Percentiles rank a stretch among this genome's conserved stretches.
Evolutionary conservation across 495 filamentous ascomycete genomes (phyloP).

Genomic region (Tuber umbilicatum): DNA sequence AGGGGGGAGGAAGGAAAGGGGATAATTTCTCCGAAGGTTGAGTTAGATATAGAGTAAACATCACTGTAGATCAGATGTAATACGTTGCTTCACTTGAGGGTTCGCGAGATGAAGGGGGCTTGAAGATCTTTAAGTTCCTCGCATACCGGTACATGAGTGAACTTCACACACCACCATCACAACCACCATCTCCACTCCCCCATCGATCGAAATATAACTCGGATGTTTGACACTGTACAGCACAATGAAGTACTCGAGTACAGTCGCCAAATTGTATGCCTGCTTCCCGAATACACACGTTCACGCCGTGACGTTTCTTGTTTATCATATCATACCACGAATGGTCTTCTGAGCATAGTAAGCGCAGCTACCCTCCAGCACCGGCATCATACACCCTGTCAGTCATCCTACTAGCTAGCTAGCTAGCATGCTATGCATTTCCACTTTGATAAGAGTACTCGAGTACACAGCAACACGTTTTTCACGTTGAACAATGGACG

Average conservation of each 20-base stretch:
- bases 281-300: background rate
- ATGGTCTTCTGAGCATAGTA: background rate
- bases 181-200: background rate
- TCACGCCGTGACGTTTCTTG: background rate
- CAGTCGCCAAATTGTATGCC: background rate
- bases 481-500: background rate
- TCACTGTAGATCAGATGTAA: background rate
- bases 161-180: background rate
- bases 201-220: background rate
- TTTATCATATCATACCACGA: too few species aligned
- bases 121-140: conserved; percentile 2
- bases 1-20: background rate
- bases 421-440: background rate
- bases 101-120: background rate
- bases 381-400: background rate
- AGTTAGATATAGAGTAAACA: conserved; percentile 1
- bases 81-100: background rate
- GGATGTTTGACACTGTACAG: background rate
- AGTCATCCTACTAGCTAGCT: background rate
- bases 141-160: background rate
- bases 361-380: background rate
- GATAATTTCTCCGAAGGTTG: background rate
- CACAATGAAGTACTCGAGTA: background rate
- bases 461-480: too few species aligned
- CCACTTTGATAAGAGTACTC: background rate